A percentile compares a stretch with the other conserved stretches of the same genome.
Conservation (phyloP, 257 asterid species). For the Solanum appendiculatum region DNA sequence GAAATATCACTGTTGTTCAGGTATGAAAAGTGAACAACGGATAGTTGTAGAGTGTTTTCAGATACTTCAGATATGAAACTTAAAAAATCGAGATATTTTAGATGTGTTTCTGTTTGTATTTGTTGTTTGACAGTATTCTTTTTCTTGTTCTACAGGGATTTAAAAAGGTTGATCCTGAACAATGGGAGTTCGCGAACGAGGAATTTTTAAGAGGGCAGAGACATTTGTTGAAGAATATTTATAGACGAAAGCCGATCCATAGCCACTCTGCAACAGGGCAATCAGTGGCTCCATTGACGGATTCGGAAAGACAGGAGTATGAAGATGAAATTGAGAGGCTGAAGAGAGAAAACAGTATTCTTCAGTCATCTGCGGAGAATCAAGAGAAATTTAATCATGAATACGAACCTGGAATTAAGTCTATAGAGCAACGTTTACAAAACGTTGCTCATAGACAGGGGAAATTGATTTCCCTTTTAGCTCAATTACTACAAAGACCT, state of each 20-base stretch:
- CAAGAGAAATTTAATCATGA: conserved; percentile 41
- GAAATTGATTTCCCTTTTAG: conserved; percentile 30
- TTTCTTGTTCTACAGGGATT: conserved; percentile 46
- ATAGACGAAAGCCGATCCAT: conserved; percentile 77
- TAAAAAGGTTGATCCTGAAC: conserved; percentile 83
- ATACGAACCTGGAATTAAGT: conserved; percentile 30
- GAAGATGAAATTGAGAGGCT: conserved; percentile 61
- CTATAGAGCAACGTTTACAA: conserved; percentile 44
- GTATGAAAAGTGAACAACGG: too few species aligned
- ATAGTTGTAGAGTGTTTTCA: too few species aligned
- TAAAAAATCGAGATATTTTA: too few species aligned
- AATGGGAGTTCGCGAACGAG: conserved; percentile 95
- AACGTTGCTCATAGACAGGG: conserved; percentile 51
- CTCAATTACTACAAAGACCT: conserved; percentile 44
- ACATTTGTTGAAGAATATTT: conserved; percentile 61
- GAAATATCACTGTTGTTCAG: too few species aligned
- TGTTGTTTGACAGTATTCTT: not conserved
- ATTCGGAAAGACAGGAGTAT: conserved; percentile 54
- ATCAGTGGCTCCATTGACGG: conserved; percentile 30
- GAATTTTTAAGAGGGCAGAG: conserved; percentile 67
- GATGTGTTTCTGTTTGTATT: not conserved
- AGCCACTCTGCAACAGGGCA: conserved; percentile 68
- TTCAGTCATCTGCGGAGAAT: conserved; percentile 48
- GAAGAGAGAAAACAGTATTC: conserved; percentile 39
- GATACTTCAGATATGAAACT: not conserved